Evolutionary conservation across 228 moss, liverwort and hornwort species (phyloP).

Genomic region (Sphagnum magellanicum): DNA sequence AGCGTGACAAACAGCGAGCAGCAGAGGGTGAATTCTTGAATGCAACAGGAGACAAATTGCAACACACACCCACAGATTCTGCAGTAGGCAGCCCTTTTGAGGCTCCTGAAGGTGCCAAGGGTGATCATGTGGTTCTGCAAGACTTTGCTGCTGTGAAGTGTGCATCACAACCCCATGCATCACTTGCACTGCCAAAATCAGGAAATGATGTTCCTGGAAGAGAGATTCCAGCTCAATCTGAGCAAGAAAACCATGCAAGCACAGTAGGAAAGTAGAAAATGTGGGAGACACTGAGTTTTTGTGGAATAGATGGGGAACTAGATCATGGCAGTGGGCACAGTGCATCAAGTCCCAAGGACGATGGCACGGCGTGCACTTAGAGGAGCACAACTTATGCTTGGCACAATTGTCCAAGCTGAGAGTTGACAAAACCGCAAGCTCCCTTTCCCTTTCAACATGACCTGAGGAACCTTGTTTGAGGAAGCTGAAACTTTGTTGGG

Average conservation of each 20-base stretch:
- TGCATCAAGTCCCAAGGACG: constrained; percentile 37
- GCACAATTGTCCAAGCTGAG: constrained; percentile 41
- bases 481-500: constrained; percentile 51
- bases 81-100: constrained; percentile 42
- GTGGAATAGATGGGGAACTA: constrained; percentile 37
- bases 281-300: constrained; percentile 43
- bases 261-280: constrained; percentile 32
- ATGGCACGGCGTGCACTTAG: constrained; percentile 38
- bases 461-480: constrained; percentile 35
- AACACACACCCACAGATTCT: constrained; percentile 24
- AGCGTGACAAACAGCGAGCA: constrained; percentile 58
- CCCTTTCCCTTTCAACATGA: constrained; percentile 30
- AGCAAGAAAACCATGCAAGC: constrained; percentile 23
- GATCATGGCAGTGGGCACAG: constrained; percentile 32
- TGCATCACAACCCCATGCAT: constrained; percentile 16
- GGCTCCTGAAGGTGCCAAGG: constrained; percentile 27
- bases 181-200: constrained; percentile 22
- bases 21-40: constrained; percentile 31
- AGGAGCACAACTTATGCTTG: constrained; percentile 47
- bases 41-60: constrained; percentile 39
- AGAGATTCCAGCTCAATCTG: background rate
- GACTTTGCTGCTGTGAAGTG: constrained; percentile 17
- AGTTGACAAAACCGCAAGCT: constrained; percentile 41
- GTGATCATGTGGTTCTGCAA: constrained; percentile 29
- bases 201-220: constrained; percentile 14